These are phyloP conservation scores for Solanum pinnatisectum DNA, from an alignment of 257 asterid species.

Conservation along the genomic window DNA sequence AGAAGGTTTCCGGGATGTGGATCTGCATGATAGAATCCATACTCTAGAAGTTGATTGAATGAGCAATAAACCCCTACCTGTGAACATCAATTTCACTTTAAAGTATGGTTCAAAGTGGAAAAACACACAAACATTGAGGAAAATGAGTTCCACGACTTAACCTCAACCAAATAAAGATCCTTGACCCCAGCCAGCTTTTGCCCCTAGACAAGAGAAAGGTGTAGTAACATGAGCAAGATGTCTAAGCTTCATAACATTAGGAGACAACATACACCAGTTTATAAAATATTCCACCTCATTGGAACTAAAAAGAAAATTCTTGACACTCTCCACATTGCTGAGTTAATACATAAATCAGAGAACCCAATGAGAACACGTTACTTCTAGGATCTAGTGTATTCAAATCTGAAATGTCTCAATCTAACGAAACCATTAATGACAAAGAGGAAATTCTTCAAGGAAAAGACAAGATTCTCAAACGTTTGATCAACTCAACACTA, in stretches of 20 bases:
- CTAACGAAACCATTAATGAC: not conserved
- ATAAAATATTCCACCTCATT: not conserved
- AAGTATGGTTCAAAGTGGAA: not conserved
- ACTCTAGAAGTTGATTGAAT: constrained; percentile 92
- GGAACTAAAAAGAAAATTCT: not conserved
- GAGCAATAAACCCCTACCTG: constrained; percentile 99
- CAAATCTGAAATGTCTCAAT: not conserved
- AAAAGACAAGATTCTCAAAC: not conserved
- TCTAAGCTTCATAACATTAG: not conserved
- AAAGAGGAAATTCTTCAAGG: not conserved
- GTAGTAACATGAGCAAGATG: not conserved
- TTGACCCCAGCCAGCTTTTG: constrained; percentile 78
- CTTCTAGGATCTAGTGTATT: not conserved
- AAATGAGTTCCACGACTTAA: constrained; percentile 20
- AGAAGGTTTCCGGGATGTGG: constrained; percentile 98
- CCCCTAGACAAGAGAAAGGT: constrained; percentile 48
- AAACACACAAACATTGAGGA: not conserved
- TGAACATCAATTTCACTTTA: constrained; percentile 4
- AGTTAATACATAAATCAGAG: not conserved
- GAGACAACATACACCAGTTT: not conserved
- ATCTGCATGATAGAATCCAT: constrained; percentile 98
- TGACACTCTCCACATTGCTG: not conserved
- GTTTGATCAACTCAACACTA: not conserved
- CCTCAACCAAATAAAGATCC: constrained; percentile 95
- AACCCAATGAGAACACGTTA: not conserved